Base-by-base conservation (phyloP, 768 basidiomycete species). In the Psilocybe cubensis region DNA sequence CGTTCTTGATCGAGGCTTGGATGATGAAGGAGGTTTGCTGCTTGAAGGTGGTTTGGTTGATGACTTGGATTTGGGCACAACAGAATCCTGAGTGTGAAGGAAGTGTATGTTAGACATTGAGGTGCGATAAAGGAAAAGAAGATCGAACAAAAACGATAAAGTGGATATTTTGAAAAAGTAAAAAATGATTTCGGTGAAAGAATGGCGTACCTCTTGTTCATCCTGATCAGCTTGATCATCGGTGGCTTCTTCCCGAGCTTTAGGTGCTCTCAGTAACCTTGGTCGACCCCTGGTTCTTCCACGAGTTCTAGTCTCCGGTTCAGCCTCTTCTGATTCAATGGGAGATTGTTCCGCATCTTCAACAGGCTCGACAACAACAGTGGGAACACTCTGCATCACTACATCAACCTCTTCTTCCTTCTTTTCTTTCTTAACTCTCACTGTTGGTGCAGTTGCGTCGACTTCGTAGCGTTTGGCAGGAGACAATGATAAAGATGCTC, bases 261-360 rank as follows among this genome's bases (percentile, higher is more conserved):
- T 64, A 14, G 57, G 43, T 14, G 55, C 54, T 23, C 61, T 57
- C 17, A 63, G 38, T 27, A 64, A 28, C 35, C 58, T 58, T 3
- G 65, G 52, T 20, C 62, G 61, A 33, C 60, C 67, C 33, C 60
- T 61, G 3, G 53, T 28, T 42, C 51, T 44, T 21, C 21, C 43
- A n/a, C 43, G 54, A 8, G 29, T 6, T 4, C 55, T 57, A 14
- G 38, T 14, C 38, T 63, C 52, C 8, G 55, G 31, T n/a, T 44
- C 46, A 23, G 52, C 46, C 17, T 54, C 46, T 8, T 57, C 38
- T 4, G 50, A 47, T 21, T 7, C 43, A 6, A 38, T 17, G n/a
- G 35, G 10, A 9, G 1, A 5, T n/a, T 38, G 35, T 14, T 38
- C 53, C 17, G 53, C 45, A 3, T 49, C 62, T 6, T 53, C 25